Evolutionary conservation across 192 early-diverging fungal species (phyloP).

Genomic region (Dissophora globulifera): DNA sequence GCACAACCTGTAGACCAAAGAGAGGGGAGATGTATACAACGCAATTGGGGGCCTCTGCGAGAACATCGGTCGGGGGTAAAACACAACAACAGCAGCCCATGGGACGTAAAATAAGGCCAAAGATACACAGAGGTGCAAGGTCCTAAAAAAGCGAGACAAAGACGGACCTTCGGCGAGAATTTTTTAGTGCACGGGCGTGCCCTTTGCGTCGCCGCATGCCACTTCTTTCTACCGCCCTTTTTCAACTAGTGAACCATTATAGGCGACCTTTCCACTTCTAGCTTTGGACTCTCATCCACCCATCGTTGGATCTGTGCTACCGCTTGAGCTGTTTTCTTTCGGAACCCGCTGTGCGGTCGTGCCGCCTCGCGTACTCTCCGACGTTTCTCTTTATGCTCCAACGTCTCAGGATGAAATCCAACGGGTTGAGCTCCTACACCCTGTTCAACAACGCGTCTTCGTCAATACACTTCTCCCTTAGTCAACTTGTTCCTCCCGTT

Average conservation of each 20-base stretch:
- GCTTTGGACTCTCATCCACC: not conserved
- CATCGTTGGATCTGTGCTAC: not conserved
- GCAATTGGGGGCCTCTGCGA: too few relatives aligned
- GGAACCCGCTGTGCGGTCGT: conserved; percentile 1
- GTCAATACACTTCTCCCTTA: too few relatives aligned
- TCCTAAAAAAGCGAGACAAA: conserved; percentile 22
- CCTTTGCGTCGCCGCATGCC: conserved; percentile 5
- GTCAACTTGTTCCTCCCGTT: too few relatives aligned
- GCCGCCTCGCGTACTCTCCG: conserved; percentile 13
- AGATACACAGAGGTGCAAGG: conserved; percentile 3
- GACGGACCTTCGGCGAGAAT: conserved; percentile 18
- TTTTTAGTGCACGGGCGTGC: conserved; percentile 14
- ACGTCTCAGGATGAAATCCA: conserved; percentile 11
- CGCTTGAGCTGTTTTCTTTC: not conserved
- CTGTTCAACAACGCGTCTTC: too few relatives aligned
- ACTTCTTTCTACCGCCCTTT: not conserved
- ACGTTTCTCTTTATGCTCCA: not conserved
- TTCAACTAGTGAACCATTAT: too few relatives aligned
- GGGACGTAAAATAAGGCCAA: too few relatives aligned
- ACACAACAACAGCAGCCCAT: too few relatives aligned
- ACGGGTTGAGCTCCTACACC: not conserved
- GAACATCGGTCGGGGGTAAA: too few relatives aligned
- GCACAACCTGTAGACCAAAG: too few relatives aligned
- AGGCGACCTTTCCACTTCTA: too few relatives aligned
- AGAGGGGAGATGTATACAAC: too few relatives aligned